Percentiles rank a stretch among this genome's conserved stretches.
These are phyloP conservation scores for Zizania palustris DNA, from an alignment of 202 grass and related monocot species.

Conservation along the genomic window DNA sequence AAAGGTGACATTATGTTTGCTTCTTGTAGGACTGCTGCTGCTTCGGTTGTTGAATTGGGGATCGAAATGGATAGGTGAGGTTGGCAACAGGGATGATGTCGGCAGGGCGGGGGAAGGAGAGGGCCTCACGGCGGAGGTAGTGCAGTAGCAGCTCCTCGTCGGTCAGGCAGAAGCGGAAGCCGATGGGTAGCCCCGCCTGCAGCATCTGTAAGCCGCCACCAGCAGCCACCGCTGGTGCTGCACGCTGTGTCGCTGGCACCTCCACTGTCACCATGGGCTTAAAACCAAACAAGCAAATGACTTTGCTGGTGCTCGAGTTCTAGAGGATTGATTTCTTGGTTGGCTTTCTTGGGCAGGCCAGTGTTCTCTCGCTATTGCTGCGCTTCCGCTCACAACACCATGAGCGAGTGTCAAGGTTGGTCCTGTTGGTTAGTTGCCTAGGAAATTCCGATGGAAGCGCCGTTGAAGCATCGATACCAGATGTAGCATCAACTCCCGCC, in stretches of 20 bases:
- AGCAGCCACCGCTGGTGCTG: neutral
- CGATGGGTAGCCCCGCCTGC: constrained; percentile 55
- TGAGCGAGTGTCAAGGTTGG: too few species aligned
- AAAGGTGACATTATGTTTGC: too few species aligned
- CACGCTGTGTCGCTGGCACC: neutral
- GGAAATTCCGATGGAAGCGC: too few species aligned
- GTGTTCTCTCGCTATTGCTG: too few species aligned
- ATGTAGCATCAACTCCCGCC: too few species aligned
- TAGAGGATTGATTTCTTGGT: constrained; percentile 16
- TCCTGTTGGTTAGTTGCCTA: too few species aligned
- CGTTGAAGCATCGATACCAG: too few species aligned
- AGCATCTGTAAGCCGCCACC: neutral
- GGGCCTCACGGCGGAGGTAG: constrained; percentile 75
- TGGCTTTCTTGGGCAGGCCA: neutral
- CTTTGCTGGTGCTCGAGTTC: neutral
- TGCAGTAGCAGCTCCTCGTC: constrained; percentile 84
- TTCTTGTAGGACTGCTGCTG: too few species aligned
- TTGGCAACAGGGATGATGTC: constrained; percentile 74
- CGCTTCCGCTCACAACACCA: too few species aligned
- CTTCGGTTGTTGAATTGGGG: too few species aligned
- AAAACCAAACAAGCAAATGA: neutral
- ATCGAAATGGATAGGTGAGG: too few species aligned
- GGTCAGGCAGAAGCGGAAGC: constrained; percentile 80
- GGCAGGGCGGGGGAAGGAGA: constrained; percentile 68
- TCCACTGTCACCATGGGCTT: neutral